A percentile compares a stretch with the other conserved stretches of the same genome.
Evolutionary conservation across 148 eudicot species (phyloP).

Genomic region (Nepenthes gracilis): DNA sequence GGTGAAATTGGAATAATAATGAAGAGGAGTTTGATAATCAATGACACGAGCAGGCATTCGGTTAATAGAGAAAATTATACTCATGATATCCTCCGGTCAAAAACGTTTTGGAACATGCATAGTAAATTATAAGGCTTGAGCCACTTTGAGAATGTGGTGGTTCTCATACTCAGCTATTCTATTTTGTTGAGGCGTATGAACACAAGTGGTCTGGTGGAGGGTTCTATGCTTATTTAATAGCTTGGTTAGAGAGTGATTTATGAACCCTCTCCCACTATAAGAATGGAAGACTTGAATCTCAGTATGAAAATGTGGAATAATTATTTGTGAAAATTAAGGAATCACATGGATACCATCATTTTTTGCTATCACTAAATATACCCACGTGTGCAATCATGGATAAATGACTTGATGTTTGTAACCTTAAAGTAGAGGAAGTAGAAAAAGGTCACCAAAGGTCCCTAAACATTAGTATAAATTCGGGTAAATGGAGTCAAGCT

Average conservation of each 20-base stretch:
- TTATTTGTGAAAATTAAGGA: background rate
- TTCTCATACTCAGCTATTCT: background rate
- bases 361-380: background rate
- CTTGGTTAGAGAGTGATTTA: background rate
- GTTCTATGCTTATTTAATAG: background rate
- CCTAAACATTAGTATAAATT: too few relatives aligned
- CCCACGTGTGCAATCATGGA: background rate
- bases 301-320: background rate
- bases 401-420: background rate
- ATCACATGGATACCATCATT: background rate
- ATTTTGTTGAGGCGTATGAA: background rate
- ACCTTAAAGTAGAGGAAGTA: too few relatives aligned
- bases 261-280: background rate
- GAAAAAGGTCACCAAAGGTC: too few relatives aligned
- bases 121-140: background rate
- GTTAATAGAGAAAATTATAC: too few relatives aligned
- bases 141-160: background rate
- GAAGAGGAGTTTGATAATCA: too few relatives aligned
- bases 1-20: too few relatives aligned
- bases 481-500: too few relatives aligned
- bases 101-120: background rate
- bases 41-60: too few relatives aligned
- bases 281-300: background rate
- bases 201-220: background rate
- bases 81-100: background rate